Base-by-base conservation (phyloP, 352 stramenopile genomes). In the Globisporangium nodosum region DNA sequence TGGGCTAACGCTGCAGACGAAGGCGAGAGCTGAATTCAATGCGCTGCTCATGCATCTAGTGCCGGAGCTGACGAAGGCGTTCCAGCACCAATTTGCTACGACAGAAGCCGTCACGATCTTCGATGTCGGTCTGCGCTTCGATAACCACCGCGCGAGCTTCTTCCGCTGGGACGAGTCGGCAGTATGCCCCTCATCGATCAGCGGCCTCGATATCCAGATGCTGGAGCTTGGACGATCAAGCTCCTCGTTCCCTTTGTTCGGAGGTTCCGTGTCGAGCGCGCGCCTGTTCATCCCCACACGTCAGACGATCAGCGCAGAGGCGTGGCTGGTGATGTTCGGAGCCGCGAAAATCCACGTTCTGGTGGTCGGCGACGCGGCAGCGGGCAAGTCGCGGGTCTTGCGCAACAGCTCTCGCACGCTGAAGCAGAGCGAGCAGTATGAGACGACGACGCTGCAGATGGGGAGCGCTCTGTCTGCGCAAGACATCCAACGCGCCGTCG, bases 361-460 rank as follows among this genome's bases (percentile, higher is more conserved):
- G 16, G 50, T 89, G 16, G 55, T 81, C 33, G 81, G 81, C 11
- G 66, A 81, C 3, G 72, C 73, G 7, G 67, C 66, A 0, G 63
- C 78, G 6, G 81, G 81, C 2, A 91, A 91, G 59, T 83, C 71
- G 0, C 53, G 70, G 7, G 49, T 85, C 0, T 13, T 85, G 52
- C 62, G 74, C 11, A 71, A 81, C 49, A 68, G 62, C 20, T 40
- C 85, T 3, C 63, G 58, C 15, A 51, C 76, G 27, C 55, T 88
- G 2, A 60, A 58, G 3, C 65, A 70, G 2, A 63, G 60, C 4
- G 68, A 82, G 15, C 58, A 65, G 4, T 66, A 82, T 27, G 76
- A 69, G 43, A 58, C 61, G 18, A 64, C 62, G 9, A 57, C 55
- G 0, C 33, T 89, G 9, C 70, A 83, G 39, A 64, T 86, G 27